Evolutionary conservation across 495 filamentous ascomycete genomes (phyloP).

Genomic region (Rusavskia elegans): DNA sequence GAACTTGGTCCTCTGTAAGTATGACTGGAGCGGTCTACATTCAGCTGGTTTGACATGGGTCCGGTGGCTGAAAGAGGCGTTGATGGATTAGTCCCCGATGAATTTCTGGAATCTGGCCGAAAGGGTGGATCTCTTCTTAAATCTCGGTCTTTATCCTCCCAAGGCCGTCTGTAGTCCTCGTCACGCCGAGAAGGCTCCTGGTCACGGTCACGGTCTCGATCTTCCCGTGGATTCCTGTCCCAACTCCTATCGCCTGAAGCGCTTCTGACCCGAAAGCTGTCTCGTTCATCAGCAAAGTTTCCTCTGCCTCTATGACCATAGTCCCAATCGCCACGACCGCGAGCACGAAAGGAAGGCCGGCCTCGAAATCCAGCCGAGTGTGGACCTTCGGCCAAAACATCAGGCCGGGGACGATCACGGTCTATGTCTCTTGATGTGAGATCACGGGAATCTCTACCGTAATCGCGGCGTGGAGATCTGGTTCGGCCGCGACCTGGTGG

Average conservation of each 20-base stretch:
- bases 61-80: slow-evolving; percentile 1
- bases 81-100: slow-evolving; percentile 11
- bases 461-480: slow-evolving; percentile 33
- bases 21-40: slow-evolving; percentile 6
- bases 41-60: slow-evolving; percentile 1
- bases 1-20: background rate
- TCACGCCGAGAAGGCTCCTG: slow-evolving; percentile 28
- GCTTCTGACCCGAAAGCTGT: slow-evolving; percentile 39
- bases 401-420: slow-evolving; percentile 33
- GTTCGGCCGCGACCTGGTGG: slow-evolving; percentile 19
- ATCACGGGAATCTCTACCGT: slow-evolving; percentile 27
- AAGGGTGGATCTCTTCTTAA: slow-evolving; percentile 35
- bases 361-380: slow-evolving; percentile 25
- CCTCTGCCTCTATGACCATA: slow-evolving; percentile 37
- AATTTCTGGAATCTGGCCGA: slow-evolving; percentile 26
- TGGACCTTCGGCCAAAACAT: slow-evolving; percentile 46
- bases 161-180: slow-evolving; percentile 27
- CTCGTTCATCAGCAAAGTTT: slow-evolving; percentile 48
- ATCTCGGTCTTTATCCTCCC: slow-evolving; percentile 44
- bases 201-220: slow-evolving; percentile 30
- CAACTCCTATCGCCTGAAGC: slow-evolving; percentile 39
- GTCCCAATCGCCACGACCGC: slow-evolving; percentile 54
- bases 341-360: slow-evolving; percentile 44
- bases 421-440: slow-evolving; percentile 22
- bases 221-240: slow-evolving; percentile 25